Evolutionary conservation across 2,329 filamentous ascomycete genomes (phyloP), one percentile per base, ranked within the genome.

Genomic region (Hypoxylon sp.): DNA sequence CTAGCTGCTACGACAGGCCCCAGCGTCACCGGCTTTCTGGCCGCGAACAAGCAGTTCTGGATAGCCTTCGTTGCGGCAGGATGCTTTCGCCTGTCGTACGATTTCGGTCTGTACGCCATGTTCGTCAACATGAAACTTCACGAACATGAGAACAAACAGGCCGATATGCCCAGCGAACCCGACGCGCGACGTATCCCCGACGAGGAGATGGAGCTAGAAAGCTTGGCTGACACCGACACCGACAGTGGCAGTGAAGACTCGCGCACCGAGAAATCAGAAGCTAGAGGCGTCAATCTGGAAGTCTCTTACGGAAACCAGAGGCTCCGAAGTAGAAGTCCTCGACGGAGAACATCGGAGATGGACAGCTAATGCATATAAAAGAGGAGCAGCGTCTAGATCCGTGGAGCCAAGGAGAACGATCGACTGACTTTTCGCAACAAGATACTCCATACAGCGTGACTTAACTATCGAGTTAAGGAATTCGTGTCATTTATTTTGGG

Each of bases 21-120:
- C 0, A 84, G 78, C 0, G 72, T 88, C 1, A 89, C 87, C 0
- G 87, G 87, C 0, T 67, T 83, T 0, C 74, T 89, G 12, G 87
- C 87, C 0, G 83, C 81, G 3, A 80, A 75, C 18, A 76, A 84
- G 11, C 76, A 77, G 8, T 89, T 89, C 71, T 88, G 87, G 86
- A 81, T 89, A n/a, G 87, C 87, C 0, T 89, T 87, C 68, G 82
- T 89, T 2, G 81, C 81, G 0, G 87, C 85, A 1, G 87, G 87
- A 2, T 74, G 80, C 0, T 78, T 85, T 60, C 78, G 86, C 3
- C 73, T 89, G 28, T 79, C 80, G 0, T 89, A 89, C 67, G 87
- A 89, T 58, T 71, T 88, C 30, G 87, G 87, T 0, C 70, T 89
- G 9, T 89, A 84, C 73, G 82, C 81, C 12, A 79, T 89, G 76